phyloP scores from a whole-genome alignment of 805 yeast genomes.

The Hanseniaspora pseudoguilliermondii region DNA sequence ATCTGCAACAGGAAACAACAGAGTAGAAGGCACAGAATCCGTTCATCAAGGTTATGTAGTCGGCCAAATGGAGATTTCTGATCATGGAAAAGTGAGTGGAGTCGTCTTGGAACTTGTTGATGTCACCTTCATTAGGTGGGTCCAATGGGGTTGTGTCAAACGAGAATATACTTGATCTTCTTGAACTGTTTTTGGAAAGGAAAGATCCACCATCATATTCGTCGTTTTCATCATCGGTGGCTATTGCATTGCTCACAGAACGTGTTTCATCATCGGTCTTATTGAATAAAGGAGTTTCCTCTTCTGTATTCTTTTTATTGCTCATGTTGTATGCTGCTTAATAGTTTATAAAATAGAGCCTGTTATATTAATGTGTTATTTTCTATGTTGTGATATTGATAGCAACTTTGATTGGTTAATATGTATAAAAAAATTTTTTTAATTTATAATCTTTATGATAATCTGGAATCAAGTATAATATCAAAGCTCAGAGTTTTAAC shows the following conservation, averaged over 20 bases:
- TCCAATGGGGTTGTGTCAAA: slow-evolving; percentile 47
- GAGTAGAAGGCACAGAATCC: slow-evolving; percentile 91
- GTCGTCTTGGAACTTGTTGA: slow-evolving; percentile 69
- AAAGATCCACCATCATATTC: neutral
- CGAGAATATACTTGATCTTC: slow-evolving; percentile 44
- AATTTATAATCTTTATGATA: no score
- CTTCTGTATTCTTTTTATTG: no score
- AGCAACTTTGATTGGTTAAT: no score
- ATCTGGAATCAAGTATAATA: no score
- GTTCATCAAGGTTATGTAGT: slow-evolving; percentile 84
- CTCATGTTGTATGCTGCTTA: no score
- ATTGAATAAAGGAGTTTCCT: no score
- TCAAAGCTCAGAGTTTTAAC: no score
- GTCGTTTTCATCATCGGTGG: slow-evolving; percentile 8
- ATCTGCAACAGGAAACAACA: slow-evolving; percentile 73
- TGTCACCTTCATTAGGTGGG: slow-evolving; percentile 65
- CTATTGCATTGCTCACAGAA: slow-evolving; percentile 6
- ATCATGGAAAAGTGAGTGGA: slow-evolving; percentile 75
- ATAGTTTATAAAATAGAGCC: no score
- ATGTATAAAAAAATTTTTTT: no score
- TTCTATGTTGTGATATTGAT: no score
- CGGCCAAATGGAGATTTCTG: slow-evolving; percentile 86
- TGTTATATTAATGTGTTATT: no score
- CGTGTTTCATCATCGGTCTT: neutral
- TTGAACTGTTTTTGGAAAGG: slow-evolving; percentile 32